phyloP scores from a whole-genome alignment of 139 green algal genomes.

The Closterium sp. region DNA sequence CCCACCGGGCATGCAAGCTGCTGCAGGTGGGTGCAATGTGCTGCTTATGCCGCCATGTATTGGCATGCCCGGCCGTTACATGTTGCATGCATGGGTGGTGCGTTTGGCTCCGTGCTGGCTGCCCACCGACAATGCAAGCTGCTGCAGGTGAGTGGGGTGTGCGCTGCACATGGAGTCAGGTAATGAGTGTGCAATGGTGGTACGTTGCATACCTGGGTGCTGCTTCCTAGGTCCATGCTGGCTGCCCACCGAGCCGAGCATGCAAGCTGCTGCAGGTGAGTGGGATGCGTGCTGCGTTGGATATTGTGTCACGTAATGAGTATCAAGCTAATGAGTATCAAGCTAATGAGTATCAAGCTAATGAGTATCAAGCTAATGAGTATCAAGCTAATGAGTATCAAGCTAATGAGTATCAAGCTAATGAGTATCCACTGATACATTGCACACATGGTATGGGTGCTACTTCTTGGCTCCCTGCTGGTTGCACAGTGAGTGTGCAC shows the following conservation, averaged over 20 bases:
- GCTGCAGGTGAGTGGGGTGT: constrained; percentile 50
- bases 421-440: too few species aligned
- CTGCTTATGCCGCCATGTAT: background rate
- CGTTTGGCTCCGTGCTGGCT: constrained; percentile 63
- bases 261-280: constrained; percentile 63
- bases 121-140: constrained; percentile 67
- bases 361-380: too few species aligned
- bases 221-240: constrained; percentile 64
- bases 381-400: too few species aligned
- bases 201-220: constrained; percentile 53
- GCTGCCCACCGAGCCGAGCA: constrained; percentile 61
- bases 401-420: too few species aligned
- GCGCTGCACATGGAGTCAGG: background rate
- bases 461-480: constrained; percentile 64
- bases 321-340: background rate
- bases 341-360: background rate
- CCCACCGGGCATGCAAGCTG: constrained; percentile 65
- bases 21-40: constrained; percentile 49
- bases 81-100: background rate
- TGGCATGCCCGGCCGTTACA: too few species aligned
- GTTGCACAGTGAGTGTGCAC: constrained; percentile 61
- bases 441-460: constrained; percentile 48
- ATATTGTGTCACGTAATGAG: background rate
- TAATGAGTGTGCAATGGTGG: background rate
- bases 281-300: background rate